A percentile compares a stretch with the other conserved stretches of the same genome.
Conservation (phyloP, 345 rosid species). For the Pseudoturritis turrita region DNA sequence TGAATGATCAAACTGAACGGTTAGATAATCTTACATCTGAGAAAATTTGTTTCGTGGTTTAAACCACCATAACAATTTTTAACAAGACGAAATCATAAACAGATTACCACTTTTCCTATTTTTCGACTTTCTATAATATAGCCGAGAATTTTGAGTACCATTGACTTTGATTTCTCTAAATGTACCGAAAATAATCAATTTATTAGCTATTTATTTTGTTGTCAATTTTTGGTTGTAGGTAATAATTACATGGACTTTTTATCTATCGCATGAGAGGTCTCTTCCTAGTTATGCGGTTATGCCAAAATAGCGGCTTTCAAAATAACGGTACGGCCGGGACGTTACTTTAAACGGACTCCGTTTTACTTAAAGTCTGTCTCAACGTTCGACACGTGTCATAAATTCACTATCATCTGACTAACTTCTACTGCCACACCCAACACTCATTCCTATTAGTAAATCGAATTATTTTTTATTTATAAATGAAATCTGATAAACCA, state of each 20-base stretch:
- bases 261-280: slow-evolving; percentile 33
- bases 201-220: background rate
- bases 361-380: background rate
- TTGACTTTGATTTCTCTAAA: background rate
- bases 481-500: background rate
- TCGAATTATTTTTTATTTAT: background rate
- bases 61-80: too few relatives aligned
- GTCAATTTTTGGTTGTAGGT: background rate
- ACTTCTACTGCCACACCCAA: background rate
- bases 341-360: slow-evolving; percentile 23
- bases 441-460: background rate
- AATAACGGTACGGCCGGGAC: slow-evolving; percentile 13
- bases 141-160: background rate
- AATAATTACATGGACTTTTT: slow-evolving; percentile 1
- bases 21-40: too few relatives aligned
- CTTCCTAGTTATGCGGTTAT: slow-evolving; percentile 4
- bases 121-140: background rate
- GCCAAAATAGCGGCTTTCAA: slow-evolving; percentile 27
- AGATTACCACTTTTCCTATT: background rate
- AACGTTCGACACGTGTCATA: background rate
- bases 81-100: too few relatives aligned
- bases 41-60: too few relatives aligned
- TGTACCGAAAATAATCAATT: background rate
- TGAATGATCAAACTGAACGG: too few relatives aligned
- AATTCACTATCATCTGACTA: background rate